Percentiles rank a stretch among this genome's conserved stretches.
phyloP scores from a whole-genome alignment of 768 basidiomycete species.

The Lactarius akahatsu region DNA sequence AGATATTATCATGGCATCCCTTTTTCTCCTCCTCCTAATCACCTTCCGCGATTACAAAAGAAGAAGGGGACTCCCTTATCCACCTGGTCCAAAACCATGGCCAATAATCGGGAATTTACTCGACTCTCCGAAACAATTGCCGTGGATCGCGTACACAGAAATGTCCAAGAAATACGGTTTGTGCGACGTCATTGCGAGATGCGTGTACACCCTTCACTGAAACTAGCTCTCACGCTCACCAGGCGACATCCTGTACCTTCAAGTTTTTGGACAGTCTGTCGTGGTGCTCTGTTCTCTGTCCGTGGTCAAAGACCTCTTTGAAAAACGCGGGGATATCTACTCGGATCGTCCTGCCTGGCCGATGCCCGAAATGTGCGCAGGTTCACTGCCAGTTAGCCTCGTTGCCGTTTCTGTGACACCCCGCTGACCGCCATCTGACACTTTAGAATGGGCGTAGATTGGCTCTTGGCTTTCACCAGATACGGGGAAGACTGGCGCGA shows the following conservation, averaged over 20 bases:
- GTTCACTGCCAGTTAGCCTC: neutral
- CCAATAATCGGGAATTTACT: conserved; percentile 16
- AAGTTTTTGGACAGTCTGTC: conserved; percentile 46
- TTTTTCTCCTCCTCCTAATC: neutral
- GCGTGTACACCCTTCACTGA: neutral
- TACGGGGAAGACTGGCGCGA: conserved; percentile 1
- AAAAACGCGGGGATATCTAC: conserved; percentile 44
- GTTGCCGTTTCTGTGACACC: too few relatives aligned
- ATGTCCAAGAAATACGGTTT: conserved; percentile 15
- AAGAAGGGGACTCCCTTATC: conserved; percentile 7
- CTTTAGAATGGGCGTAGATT: conserved; percentile 1
- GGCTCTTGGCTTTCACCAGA: neutral
- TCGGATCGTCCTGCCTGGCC: neutral
- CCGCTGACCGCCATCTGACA: neutral
- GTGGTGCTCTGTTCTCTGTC: conserved; percentile 49
- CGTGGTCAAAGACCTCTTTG: conserved; percentile 49
- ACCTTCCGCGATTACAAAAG: conserved; percentile 3
- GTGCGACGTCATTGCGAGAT: neutral
- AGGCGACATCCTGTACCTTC: conserved; percentile 27
- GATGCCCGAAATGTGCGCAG: conserved; percentile 4
- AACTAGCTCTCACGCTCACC: neutral
- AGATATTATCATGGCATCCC: neutral
- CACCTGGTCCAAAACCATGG: conserved; percentile 13
- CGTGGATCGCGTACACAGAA: conserved; percentile 6
- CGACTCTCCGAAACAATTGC: conserved; percentile 2